Percentiles rank a stretch among this genome's conserved stretches.
Evolutionary conservation across 2,329 filamentous ascomycete genomes (phyloP).

Genomic region (Fusarium sterilihyphosum): DNA sequence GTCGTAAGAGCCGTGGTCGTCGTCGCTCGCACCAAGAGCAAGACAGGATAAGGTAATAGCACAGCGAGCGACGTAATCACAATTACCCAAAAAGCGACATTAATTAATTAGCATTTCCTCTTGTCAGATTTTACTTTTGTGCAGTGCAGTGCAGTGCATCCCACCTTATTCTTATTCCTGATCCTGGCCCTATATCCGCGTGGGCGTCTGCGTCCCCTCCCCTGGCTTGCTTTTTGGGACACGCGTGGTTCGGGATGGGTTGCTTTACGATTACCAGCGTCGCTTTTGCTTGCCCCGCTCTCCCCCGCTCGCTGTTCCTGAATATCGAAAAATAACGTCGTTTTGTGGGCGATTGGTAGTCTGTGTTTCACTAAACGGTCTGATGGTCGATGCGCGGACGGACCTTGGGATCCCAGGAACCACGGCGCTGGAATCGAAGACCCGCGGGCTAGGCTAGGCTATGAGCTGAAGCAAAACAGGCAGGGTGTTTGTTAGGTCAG

Average conservation of each 20-base stretch:
- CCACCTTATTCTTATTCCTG: background rate
- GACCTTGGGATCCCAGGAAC: slow-evolving; percentile 10
- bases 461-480: slow-evolving; percentile 8
- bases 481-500: background rate
- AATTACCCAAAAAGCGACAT: background rate
- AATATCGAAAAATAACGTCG: background rate
- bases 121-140: background rate
- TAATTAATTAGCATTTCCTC: background rate
- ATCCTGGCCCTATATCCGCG: slow-evolving; percentile 24
- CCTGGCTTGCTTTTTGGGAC: background rate
- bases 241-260: background rate
- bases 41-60: slow-evolving; percentile 16
- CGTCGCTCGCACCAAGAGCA: slow-evolving; percentile 43
- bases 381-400: background rate
- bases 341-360: background rate
- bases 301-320: slow-evolving; percentile 1
- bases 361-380: slow-evolving; percentile 1
- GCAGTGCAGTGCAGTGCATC: background rate
- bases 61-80: background rate
- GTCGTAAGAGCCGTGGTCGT: slow-evolving; percentile 51
- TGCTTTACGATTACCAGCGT: background rate
- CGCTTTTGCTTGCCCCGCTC: background rate
- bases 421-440: background rate
- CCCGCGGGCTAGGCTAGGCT: background rate
- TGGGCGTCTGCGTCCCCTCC: background rate